Percentiles rank a stretch among this genome's conserved stretches.
Conservation (phyloP, 2,329 filamentous ascomycete species). For the Penicillium sp. region DNA sequence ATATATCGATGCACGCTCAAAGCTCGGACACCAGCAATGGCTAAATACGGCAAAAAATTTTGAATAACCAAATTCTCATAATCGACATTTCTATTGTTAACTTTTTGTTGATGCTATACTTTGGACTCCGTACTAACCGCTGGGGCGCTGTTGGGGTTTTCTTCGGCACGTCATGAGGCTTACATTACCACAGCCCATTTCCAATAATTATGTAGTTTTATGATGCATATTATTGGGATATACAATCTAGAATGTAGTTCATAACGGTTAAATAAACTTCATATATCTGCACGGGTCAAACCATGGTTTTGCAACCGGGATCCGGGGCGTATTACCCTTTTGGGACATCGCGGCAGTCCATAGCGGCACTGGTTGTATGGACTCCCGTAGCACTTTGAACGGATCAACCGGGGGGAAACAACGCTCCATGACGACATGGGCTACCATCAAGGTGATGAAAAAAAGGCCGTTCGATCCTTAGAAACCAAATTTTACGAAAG, state of each 20-base stretch:
- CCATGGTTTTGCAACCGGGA: neutral
- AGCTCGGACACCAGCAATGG: neutral
- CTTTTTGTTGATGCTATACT: too few relatives aligned
- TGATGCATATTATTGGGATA: neutral
- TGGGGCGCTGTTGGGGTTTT: neutral
- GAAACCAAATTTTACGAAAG: neutral
- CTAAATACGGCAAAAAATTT: neutral
- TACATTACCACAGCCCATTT: too few relatives aligned
- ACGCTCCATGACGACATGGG: conserved; percentile 14
- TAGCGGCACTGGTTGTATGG: neutral
- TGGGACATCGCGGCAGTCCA: neutral
- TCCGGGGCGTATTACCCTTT: neutral
- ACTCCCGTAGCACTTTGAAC: neutral
- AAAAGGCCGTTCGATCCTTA: neutral
- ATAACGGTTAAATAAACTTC: neutral
- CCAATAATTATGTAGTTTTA: too few relatives aligned
- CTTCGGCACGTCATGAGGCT: too few relatives aligned
- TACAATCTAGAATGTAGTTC: neutral
- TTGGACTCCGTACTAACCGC: neutral
- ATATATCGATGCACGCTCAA: neutral
- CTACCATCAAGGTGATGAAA: neutral
- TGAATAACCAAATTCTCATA: neutral
- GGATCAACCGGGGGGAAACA: conserved; percentile 13
- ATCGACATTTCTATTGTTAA: neutral
- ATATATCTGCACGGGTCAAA: neutral